phyloP scores from a whole-genome alignment of 2,329 filamentous ascomycete genomes.

The Scytalidium lignicola region DNA sequence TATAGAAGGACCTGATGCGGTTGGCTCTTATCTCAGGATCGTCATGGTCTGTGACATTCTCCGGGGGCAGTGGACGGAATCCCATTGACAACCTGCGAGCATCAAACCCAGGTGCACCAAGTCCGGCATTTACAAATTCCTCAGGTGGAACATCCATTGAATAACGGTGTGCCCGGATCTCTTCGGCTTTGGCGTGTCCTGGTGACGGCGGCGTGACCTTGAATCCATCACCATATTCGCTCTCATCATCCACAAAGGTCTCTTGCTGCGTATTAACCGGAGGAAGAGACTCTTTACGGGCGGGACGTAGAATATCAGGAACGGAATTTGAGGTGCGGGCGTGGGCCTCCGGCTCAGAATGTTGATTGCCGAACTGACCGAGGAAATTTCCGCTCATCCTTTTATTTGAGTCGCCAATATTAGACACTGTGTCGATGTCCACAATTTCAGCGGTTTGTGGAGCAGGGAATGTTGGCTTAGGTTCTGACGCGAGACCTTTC shows the following conservation, averaged over 20 bases:
- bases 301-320: slow-evolving; percentile 27
- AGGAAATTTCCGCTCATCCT: slow-evolving; percentile 27
- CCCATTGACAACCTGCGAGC: slow-evolving; percentile 61
- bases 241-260: slow-evolving; percentile 41
- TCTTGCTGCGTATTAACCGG: slow-evolving; percentile 3
- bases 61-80: slow-evolving; percentile 81
- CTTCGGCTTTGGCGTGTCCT: slow-evolving; percentile 24
- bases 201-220: slow-evolving; percentile 37
- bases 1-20: slow-evolving; percentile 97
- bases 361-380: slow-evolving; percentile 16
- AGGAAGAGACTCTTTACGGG: slow-evolving; percentile 30
- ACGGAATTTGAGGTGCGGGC: too few species aligned
- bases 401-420: slow-evolving; percentile 11
- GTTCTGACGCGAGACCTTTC: slow-evolving; percentile 16
- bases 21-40: slow-evolving; percentile 94
- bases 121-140: slow-evolving; percentile 32
- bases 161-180: slow-evolving; percentile 24
- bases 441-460: slow-evolving; percentile 7
- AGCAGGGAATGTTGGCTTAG: slow-evolving; percentile 9
- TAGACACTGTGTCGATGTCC: slow-evolving; percentile 10
- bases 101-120: slow-evolving; percentile 51
- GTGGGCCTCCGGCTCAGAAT: too few species aligned
- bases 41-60: slow-evolving; percentile 72
- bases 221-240: slow-evolving; percentile 50
- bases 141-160: slow-evolving; percentile 31